Base-by-base conservation (phyloP, 345 rosid genomes). In the Raphanus sativus region DNA sequence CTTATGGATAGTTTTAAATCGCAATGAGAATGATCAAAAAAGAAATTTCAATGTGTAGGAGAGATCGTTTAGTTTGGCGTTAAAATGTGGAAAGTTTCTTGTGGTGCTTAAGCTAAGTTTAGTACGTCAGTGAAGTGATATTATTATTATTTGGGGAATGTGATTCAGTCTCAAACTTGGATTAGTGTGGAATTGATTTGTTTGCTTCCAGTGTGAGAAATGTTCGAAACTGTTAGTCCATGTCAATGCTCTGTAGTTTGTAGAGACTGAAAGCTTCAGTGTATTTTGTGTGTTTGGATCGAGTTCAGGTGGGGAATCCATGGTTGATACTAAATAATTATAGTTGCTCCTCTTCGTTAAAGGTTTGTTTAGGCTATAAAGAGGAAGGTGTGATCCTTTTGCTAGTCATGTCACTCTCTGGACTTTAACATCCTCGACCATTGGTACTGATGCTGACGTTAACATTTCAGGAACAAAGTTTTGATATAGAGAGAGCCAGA, bases 391-490 rank as follows among this genome's bases (percentile, higher is more conserved):
- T 74, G 67, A 58, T 24, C 1, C 68, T 69, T 69, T 69, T 55
- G 83, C 30, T 58, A 54, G 82, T 73, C 40, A 54, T 62, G 75
- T 62, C 55, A 68, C 74, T 16, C 81, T 71, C 13, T 0, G 48
- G 60, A 38, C 70, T 67, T 67, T 50, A 50, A 58, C 50, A 38
- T 28, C 38, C 21, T 56, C 0, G 4, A 65, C 8, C 48, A 56
- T 33, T 71, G 81, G 21, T 62, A 36, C 60, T 54, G 28, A 40
- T 40, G 16, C 63, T 17, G 7, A 1, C n/a, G 1, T 12, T 13
- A 11, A 2, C 61, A 15, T 84, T 62, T 76, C 93, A 91, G 97
- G 92, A 91, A 82, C 89, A 94, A 94, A 85, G 97, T 91, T 83
- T 87, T 94, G 89, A 94, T 90, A 77, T 88, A 90, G 85, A 77